These are phyloP conservation scores for Gillenia trifoliata DNA, from an alignment of 306 rosid genomes.

Conservation along the genomic window DNA sequence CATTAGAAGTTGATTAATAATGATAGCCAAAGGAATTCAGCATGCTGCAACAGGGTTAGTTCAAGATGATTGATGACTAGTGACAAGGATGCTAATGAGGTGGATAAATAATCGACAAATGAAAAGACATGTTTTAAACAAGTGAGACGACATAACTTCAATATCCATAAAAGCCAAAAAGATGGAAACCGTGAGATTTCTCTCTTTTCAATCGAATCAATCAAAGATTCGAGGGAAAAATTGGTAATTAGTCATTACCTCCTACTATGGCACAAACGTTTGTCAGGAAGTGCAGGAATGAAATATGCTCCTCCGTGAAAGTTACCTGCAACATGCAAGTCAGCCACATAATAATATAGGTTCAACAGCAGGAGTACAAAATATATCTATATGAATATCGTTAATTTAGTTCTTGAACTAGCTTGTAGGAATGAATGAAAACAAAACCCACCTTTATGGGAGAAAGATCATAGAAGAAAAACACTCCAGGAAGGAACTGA, in stretches of 20 bases:
- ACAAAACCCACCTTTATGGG: slow-evolving; percentile 74
- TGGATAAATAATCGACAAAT: too few relatives aligned
- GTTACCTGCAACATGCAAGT: slow-evolving; percentile 62
- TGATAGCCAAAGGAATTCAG: not conserved
- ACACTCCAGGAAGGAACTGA: slow-evolving; percentile 93
- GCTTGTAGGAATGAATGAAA: not conserved
- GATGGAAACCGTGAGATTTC: not conserved
- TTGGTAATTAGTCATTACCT: slow-evolving; percentile 49
- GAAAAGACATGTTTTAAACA: too few relatives aligned
- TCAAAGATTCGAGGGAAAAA: not conserved
- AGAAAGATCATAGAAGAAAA: slow-evolving; percentile 96
- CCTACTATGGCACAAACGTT: slow-evolving; percentile 95
- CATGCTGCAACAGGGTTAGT: not conserved
- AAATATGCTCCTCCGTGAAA: slow-evolving; percentile 69
- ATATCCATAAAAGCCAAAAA: not conserved
- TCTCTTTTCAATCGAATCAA: not conserved
- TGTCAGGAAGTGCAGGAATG: slow-evolving; percentile 94
- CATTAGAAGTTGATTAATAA: not conserved
- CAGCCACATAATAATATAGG: not conserved
- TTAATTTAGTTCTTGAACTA: not conserved
- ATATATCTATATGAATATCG: not conserved
- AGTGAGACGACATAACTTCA: not conserved
- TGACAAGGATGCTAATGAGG: not conserved
- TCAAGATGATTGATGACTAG: not conserved
- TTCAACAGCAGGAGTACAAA: not conserved